Percentiles rank a stretch among this genome's conserved stretches.
These are phyloP conservation scores for Aspergillus uvarum DNA, from an alignment of 2,329 filamentous ascomycete species.

Conservation along the genomic window DNA sequence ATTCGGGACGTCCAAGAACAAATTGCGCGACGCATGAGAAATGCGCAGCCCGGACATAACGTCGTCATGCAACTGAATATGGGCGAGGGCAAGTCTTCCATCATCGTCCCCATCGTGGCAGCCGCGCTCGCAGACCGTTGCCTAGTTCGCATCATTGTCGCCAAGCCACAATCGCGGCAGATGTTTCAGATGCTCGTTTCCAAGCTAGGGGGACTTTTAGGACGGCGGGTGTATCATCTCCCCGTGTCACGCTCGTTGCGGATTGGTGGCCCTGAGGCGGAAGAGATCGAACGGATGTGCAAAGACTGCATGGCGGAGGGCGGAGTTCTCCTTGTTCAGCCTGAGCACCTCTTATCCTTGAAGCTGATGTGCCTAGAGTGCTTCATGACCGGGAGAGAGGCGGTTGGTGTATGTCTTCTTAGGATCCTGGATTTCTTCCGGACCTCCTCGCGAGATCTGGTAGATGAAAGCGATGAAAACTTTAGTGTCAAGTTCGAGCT, in stretches of 20 bases:
- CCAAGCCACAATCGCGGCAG: slow-evolving; percentile 61
- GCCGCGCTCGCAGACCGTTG: slow-evolving; percentile 51
- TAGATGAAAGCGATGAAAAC: slow-evolving; percentile 67
- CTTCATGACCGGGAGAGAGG: slow-evolving; percentile 12
- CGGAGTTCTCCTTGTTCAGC: slow-evolving; percentile 61
- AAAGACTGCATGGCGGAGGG: slow-evolving; percentile 50
- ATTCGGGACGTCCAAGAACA: slow-evolving; percentile 61
- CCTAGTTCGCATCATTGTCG: slow-evolving; percentile 60
- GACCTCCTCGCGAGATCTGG: slow-evolving; percentile 51
- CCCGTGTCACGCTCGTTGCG: slow-evolving; percentile 51
- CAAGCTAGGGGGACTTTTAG: slow-evolving; percentile 47
- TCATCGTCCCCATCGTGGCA: slow-evolving; percentile 66
- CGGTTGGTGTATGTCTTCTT: slow-evolving; percentile 14
- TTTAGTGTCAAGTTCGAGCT: slow-evolving; percentile 62
- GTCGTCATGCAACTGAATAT: slow-evolving; percentile 67
- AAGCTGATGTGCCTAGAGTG: slow-evolving; percentile 61
- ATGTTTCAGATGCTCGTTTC: slow-evolving; percentile 50
- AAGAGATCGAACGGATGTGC: slow-evolving; percentile 41
- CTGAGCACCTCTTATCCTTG: slow-evolving; percentile 64
- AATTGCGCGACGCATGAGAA: slow-evolving; percentile 58
- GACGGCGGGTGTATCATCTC: slow-evolving; percentile 47
- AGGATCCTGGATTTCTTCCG: slow-evolving; percentile 14
- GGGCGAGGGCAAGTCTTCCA: slow-evolving; percentile 69
- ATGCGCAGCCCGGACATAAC: slow-evolving; percentile 44
- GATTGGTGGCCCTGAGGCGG: slow-evolving; percentile 33